phyloP scores from a whole-genome alignment of 768 basidiomycete genomes.

The Cubamyces sp. region DNA sequence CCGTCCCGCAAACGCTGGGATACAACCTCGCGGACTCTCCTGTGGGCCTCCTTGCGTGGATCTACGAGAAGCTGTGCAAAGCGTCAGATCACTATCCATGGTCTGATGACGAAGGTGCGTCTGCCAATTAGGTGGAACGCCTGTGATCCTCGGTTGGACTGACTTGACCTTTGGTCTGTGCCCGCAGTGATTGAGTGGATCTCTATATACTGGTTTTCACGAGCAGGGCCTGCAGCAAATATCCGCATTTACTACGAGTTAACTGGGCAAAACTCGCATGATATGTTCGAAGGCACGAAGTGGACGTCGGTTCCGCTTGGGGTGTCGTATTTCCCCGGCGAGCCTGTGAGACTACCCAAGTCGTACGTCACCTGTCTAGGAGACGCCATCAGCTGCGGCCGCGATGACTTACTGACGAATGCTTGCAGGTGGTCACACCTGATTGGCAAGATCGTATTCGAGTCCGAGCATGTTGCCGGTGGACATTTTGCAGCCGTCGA shows the following conservation, averaged over 20 bases:
- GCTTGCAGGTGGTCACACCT: constrained; percentile 4
- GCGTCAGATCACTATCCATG: constrained; percentile 52
- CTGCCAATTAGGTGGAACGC: too few relatives aligned
- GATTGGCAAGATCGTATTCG: constrained; percentile 33
- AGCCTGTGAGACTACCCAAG: constrained; percentile 27
- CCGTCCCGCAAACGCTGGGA: constrained; percentile 41
- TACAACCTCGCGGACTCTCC: constrained; percentile 61
- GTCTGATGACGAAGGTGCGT: constrained; percentile 52
- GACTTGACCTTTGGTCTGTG: not conserved
- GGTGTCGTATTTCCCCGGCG: constrained; percentile 37
- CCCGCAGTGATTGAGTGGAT: constrained; percentile 42
- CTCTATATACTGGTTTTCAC: constrained; percentile 41
- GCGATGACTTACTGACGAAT: not conserved
- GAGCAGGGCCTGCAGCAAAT: constrained; percentile 36
- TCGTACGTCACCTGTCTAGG: constrained; percentile 23
- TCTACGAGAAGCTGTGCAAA: constrained; percentile 35
- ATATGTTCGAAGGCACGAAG: constrained; percentile 9
- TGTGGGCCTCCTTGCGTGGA: constrained; percentile 42
- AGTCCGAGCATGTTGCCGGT: constrained; percentile 30
- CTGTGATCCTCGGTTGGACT: too few relatives aligned
- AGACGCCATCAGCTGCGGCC: not conserved
- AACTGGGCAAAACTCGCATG: not conserved
- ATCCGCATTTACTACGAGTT: constrained; percentile 38
- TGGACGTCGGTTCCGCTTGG: constrained; percentile 35
- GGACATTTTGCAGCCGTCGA: constrained; percentile 39